These are phyloP conservation scores for Thermothelomyces thermophilus DNA, from an alignment of 2,329 filamentous ascomycete genomes.

Conservation along the genomic window DNA sequence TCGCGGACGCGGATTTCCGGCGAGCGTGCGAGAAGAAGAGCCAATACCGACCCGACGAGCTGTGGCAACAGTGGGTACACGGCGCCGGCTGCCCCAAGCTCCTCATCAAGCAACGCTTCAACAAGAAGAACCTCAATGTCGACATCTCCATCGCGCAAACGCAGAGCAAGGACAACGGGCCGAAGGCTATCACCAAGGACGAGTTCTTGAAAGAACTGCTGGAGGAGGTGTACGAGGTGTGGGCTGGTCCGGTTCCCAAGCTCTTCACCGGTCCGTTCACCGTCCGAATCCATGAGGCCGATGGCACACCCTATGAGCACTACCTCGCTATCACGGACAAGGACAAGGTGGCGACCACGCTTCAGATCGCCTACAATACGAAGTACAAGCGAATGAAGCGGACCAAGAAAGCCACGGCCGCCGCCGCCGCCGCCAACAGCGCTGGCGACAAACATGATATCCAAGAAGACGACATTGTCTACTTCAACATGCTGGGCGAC, in stretches of 20 bases:
- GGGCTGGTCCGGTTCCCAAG: conserved; percentile 62
- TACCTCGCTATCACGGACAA: conserved; percentile 92
- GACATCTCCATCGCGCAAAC: conserved; percentile 83
- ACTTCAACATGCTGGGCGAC: conserved; percentile 88
- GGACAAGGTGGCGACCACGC: conserved; percentile 60
- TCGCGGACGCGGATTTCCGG: conserved; percentile 54
- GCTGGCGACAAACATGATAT: conserved; percentile 49
- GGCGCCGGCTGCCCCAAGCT: conserved; percentile 86
- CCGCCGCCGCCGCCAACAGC: conserved; percentile 54
- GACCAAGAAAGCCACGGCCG: conserved; percentile 72
- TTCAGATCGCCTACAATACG: conserved; percentile 97
- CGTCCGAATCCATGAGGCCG: conserved; percentile 93
- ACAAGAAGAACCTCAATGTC: conserved; percentile 94
- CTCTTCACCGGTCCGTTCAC: conserved; percentile 96
- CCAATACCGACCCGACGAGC: conserved; percentile 77
- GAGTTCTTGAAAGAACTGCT: conserved; percentile 82
- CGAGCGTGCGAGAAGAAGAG: conserved; percentile 82
- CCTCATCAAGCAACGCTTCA: conserved; percentile 80
- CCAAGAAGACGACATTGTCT: conserved; percentile 68
- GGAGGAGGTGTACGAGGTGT: conserved; percentile 65
- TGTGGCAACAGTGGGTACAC: conserved; percentile 91
- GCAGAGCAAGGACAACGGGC: conserved; percentile 37
- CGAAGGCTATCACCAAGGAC: conserved; percentile 47
- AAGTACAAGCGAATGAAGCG: conserved; percentile 97
- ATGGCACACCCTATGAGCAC: conserved; percentile 96